These are phyloP conservation scores for Pythium guiyangense DNA, from an alignment of 352 stramenopile genomes.

Conservation along the genomic window DNA sequence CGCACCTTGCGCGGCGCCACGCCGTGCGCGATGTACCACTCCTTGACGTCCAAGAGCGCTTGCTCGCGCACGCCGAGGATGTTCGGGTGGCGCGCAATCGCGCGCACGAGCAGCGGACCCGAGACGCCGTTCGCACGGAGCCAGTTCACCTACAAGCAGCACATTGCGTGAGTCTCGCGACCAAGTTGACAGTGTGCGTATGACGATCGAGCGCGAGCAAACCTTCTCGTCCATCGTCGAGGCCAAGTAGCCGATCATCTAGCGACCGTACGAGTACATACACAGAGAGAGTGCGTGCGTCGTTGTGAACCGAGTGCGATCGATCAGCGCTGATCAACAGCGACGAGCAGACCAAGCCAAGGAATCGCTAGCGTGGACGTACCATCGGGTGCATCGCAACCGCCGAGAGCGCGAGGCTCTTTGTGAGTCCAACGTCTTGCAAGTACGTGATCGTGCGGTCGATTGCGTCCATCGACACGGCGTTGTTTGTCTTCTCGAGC, in stretches of 20 bases:
- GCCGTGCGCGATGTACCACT: constrained; percentile 37
- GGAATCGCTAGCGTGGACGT: no score
- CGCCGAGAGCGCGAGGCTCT: constrained; percentile 22
- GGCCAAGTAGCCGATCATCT: constrained; percentile 26
- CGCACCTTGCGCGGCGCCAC: constrained; percentile 25
- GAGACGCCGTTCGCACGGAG: constrained; percentile 27
- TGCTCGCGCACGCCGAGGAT: constrained; percentile 31
- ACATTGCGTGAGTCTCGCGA: background rate
- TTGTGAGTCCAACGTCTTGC: constrained; percentile 21
- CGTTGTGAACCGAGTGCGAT: background rate
- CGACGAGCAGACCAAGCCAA: background rate
- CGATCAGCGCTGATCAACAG: background rate
- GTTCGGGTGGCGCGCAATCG: constrained; percentile 31
- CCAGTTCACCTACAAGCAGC: constrained; percentile 21
- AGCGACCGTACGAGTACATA: background rate
- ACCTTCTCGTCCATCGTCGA: constrained; percentile 37
- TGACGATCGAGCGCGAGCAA: no score
- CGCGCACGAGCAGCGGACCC: constrained; percentile 21
- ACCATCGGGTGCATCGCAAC: constrained; percentile 36
- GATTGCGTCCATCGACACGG: constrained; percentile 19
- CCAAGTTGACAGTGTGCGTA: no score
- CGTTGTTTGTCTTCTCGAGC: constrained; percentile 9
- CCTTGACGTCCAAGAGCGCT: constrained; percentile 19
- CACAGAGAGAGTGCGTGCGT: background rate
- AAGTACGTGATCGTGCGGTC: constrained; percentile 29